Base-by-base conservation (phyloP, 306 rosid genomes). In the Potentilla sterilis region DNA sequence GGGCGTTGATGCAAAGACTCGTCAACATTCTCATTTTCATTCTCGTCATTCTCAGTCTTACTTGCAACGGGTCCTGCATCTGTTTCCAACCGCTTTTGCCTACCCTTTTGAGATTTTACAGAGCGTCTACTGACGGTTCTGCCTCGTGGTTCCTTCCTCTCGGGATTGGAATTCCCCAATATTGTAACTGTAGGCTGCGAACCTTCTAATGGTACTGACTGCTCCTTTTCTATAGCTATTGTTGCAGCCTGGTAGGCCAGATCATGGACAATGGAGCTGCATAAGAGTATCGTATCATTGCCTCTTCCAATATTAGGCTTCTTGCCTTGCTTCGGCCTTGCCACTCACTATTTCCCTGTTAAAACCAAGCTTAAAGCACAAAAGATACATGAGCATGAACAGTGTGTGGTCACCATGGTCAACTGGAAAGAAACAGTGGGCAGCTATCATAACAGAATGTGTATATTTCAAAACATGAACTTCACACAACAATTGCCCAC, bases 271-370 rank as follows among this genome's bases (percentile, higher is more conserved):
- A 95, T 89, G 76, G 98, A 92, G 72, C 96, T 91, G 91, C 98
- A 95, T 84, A 95, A 90, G 37, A 95, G 96, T 52, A 95, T 95
- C 16, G 97, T 85, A 79, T 95, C 93, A 8, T 92, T 68, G 96
- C 98, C 89, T 95, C 98, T 80, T 89, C 98, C 38, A 95, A 96
- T 46, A 97, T 92, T 72, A 90, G 85, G 93, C 91, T 95, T 84
- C 89, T 87, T 18, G 84, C 65, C 83, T 77, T 88, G 44, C 87
- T 88, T 84, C 86, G 87, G 69, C 86, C 87, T 65, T 46, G 89
- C 75, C 86, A 84, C 79, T 92, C 97, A 41, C 65, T 64, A 59
- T 77, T 49, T 70, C 52, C 78, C 72, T 48, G n/a, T 74, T 54
- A 47, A 71, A 51, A 75, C 55, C 3, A 75, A 51, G 82, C 48